phyloP scores from a whole-genome alignment of 176 grass and related monocot genomes.

The Oropetium thomaeum region DNA sequence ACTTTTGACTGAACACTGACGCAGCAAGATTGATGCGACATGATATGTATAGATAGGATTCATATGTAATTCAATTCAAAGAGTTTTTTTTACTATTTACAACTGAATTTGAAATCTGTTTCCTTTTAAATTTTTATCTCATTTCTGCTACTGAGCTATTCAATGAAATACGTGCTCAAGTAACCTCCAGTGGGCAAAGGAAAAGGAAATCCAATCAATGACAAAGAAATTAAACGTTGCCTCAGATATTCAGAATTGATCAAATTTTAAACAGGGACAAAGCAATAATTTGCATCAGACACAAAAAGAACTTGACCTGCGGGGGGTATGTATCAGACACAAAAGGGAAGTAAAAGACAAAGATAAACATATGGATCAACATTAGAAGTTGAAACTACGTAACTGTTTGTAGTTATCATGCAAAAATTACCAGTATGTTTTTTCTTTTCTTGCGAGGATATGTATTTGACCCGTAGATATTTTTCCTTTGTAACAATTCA shows the following conservation, averaged over 20 bases:
- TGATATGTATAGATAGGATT: not conserved
- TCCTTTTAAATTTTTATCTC: not conserved
- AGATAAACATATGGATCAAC: not conserved
- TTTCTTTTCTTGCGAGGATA: constrained; percentile 81
- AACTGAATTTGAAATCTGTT: not conserved
- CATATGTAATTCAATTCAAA: not conserved
- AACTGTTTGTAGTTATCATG: constrained; percentile 22
- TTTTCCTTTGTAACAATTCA: constrained; percentile 56
- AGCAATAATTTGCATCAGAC: too few relatives aligned
- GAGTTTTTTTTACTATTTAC: not conserved
- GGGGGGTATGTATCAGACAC: not conserved
- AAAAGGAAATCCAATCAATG: not conserved
- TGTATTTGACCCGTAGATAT: constrained; percentile 60
- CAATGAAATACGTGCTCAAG: not conserved
- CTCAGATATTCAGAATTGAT: not conserved
- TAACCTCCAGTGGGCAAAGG: not conserved
- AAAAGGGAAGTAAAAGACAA: not conserved
- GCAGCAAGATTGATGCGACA: not conserved
- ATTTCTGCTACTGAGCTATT: not conserved
- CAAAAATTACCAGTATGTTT: constrained; percentile 57
- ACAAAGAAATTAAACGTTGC: not conserved
- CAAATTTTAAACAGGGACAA: constrained; percentile 1
- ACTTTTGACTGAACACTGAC: constrained; percentile 25
- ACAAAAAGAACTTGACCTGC: too few relatives aligned
- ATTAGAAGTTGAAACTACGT: constrained; percentile 10